Base-by-base conservation (phyloP, 306 rosid species). In the Cucurbita argyrosperma region DNA sequence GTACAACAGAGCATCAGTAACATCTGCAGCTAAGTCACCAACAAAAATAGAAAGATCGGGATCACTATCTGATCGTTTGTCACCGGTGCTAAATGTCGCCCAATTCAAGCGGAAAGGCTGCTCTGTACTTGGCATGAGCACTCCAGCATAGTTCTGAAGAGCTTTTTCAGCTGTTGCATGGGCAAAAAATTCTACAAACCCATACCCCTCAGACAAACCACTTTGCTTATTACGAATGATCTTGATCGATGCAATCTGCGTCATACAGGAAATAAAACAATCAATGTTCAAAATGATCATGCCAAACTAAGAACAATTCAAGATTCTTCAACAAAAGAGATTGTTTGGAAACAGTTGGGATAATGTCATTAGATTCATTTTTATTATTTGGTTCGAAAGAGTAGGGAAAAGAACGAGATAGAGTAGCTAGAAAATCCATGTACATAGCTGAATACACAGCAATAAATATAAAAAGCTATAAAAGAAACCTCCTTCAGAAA, bases 1-100 rank as follows among this genome's bases (percentile, higher is more conserved):
- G 49, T 80, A 88, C 89, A 92, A 82, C 80, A 87, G 72, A 80
- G 84, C 82, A 82, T 92, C 98, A 13, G 96, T 86, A 74, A 92
- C 98, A 81, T 92, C 98, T 65, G 96, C 87, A 49, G 98, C 96
- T 84, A 92, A 87, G 79, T 92, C 98, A 84, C 98, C 98, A 74
- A 92, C 98, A 76, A 92, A 92, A 64, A 92, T 88, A 71, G 98
- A 92, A 75, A 92, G 92, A 80, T 92, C 98, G 1, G 98, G 90
- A 62, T 84, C 88, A 81, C 86, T 92, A 74, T 88, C 98, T 42
- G 96, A 85, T 40, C 89, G 96, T 85, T 88, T 90, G 71, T 92
- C 96, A 73, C 91, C 92, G 21, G 92, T 79, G 82, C 96, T 90
- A 82, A 92, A 90, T 76, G 96, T 82, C 2, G 98, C 98, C 98